Evolutionary conservation across 306 rosid genomes (phyloP).

Genomic region (Medicago ruthenica): DNA sequence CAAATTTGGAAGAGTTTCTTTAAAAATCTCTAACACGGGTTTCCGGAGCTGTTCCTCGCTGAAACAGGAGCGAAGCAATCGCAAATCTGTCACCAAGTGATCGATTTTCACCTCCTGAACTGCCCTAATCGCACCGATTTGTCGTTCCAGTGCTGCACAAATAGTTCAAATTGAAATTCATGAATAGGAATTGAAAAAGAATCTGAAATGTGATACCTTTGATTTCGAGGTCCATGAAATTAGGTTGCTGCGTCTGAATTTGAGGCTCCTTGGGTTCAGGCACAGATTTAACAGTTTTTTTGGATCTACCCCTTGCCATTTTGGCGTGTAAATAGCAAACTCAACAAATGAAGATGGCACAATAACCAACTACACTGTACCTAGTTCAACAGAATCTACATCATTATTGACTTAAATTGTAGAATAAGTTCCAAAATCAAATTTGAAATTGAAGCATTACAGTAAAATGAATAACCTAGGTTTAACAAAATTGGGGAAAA

Average conservation of each 20-base stretch:
- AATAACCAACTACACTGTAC: background rate
- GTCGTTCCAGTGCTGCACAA: conserved; percentile 60
- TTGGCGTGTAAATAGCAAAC: background rate
- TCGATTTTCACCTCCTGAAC: conserved; percentile 78
- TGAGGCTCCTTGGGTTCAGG: conserved; percentile 34
- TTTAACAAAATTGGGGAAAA: too few species aligned
- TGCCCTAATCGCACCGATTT: conserved; percentile 71
- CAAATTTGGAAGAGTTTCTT: conserved; percentile 64
- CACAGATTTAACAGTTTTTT: conserved; percentile 45
- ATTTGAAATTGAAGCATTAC: too few species aligned
- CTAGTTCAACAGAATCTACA: background rate
- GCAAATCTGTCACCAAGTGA: conserved; percentile 68
- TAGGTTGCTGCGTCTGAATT: conserved; percentile 15
- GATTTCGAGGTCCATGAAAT: conserved; percentile 51
- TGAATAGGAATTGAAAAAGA: background rate
- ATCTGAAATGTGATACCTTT: conserved; percentile 51
- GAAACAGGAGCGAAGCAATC: conserved; percentile 68
- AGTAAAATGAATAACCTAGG: too few species aligned
- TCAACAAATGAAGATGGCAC: background rate
- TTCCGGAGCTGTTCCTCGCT: conserved; percentile 62
- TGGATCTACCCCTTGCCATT: conserved; percentile 66
- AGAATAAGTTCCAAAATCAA: too few species aligned
- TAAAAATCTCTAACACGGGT: conserved; percentile 55
- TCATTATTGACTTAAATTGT: background rate
- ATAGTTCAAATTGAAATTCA: background rate